Evolutionary conservation across 345 rosid genomes (phyloP), one percentile per base, ranked within the genome.

Genomic region (Ceriops decandra): DNA sequence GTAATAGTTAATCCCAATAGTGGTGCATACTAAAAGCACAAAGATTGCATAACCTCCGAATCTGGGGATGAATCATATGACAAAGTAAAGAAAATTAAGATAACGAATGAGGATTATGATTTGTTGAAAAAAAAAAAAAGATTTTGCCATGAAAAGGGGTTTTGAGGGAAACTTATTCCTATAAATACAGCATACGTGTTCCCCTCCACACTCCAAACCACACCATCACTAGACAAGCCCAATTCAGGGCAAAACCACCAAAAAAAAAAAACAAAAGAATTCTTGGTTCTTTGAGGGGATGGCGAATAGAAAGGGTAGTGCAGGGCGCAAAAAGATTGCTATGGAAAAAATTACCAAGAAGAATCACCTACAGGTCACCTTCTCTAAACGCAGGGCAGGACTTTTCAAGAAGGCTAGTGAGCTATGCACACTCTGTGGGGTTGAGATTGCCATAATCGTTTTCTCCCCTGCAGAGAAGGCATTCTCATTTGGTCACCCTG

Each of bases 401-500:
- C 76, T 85, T 1, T 81, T 87, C 75, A 85, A 83, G 76, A 87
- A 87, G 59, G 89, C 87, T 0, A 87, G 81, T 30, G 88, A 86
- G 63, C 84, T 85, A 0, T 72, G 81, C 78, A 83, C 86, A 1
- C 80, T 85, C 2, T 85, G 84, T 38, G 86, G 83, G 5, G 82
- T 69, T 5, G 82, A 81, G 0, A 63, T 80, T 19, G 86, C 76
- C 0, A 52, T 85, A 35, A 64, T 83, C 20, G 87, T 83, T 20
- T 87, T 83, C 67, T 87, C 86, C 26, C 87, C 87, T 0, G 82
- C 83, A 4, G 46, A 74, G 10, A 88, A 90, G 74, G 71, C 76
- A 10, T 86, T 77, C 75, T 84, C 90, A 33, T 88, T 86, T 24
- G 90, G 93, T 27, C 86, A 88, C 68, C 89, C 88, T 22, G 42